Base-by-base conservation (phyloP, 352 stramenopile genomes). In the Globisporangium cystogenes region DNA sequence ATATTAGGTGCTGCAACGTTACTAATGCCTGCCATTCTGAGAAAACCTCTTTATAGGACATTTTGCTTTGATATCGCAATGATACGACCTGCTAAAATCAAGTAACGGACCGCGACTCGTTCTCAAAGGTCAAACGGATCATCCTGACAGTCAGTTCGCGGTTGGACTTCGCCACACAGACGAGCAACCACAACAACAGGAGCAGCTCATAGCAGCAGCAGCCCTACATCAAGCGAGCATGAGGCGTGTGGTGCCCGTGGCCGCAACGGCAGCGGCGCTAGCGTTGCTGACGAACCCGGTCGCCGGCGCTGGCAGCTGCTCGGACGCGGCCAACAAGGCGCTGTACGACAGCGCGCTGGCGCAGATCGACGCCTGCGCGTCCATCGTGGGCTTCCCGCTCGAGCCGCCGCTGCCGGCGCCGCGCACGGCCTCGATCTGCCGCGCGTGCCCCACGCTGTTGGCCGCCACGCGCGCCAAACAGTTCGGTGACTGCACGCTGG, bases 301-400 rank as follows among this genome's bases (percentile, higher is more conserved):
- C 2, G 20, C 36, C 7, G 37, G 49, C 10, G 49, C 49, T 16
- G 39, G 24, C 23, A 23, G 27, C 8, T 52, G 47, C 49, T 39
- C 49, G 15, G 16, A 46, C 49, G 23, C 37, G 23, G 35, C 23
- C 23, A 46, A 55, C 49, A 36, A 55, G 39, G 49, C 37, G 23
- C 23, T 55, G 12, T 45, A 45, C 39, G 24, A 36, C 24, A 40
- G 23, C 37, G 49, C 49, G 24, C 36, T 37, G 20, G 23, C 21
- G 23, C 16, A 31, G 14, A 33, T 55, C 36, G 49, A 36, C 1
- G 26, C 15, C 24, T 55, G 49, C 11, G 20, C 27, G 40, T 7
- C 18, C 40, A 23, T 14, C 18, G 44, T 49, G 24, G 44, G 44
- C 15, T 49, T 49, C 44, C 1, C 3, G 26, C 16, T 49, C 44